phyloP scores from a whole-genome alignment of 805 yeast genomes.

The Saccharomyces eubayanus region DNA sequence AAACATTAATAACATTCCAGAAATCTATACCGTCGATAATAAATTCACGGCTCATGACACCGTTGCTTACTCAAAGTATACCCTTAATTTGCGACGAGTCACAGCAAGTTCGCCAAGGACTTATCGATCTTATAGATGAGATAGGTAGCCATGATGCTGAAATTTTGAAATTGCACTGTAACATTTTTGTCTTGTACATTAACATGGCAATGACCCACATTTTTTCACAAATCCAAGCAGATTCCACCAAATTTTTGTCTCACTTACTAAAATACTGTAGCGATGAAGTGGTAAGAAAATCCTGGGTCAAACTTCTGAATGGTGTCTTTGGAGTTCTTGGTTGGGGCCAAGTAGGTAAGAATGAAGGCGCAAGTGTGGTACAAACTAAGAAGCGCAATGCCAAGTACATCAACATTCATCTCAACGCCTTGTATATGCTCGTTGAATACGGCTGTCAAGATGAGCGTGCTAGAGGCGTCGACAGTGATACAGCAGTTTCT shows the following conservation, averaged over 20 bases:
- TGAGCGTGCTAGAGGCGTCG: not conserved
- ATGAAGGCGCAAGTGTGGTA: slow-evolving; percentile 13
- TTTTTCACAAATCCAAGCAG: slow-evolving; percentile 62
- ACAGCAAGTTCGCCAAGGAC: slow-evolving; percentile 51
- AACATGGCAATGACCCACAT: slow-evolving; percentile 94
- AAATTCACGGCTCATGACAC: slow-evolving; percentile 23
- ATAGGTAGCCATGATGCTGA: slow-evolving; percentile 45
- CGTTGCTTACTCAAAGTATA: slow-evolving; percentile 23
- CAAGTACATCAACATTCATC: slow-evolving; percentile 23
- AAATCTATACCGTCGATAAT: slow-evolving; percentile 42
- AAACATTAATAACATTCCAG: slow-evolving; percentile 49
- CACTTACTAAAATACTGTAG: slow-evolving; percentile 49
- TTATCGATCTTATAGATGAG: slow-evolving; percentile 40
- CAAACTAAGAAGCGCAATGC: slow-evolving; percentile 19
- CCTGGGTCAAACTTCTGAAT: slow-evolving; percentile 62
- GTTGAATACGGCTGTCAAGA: slow-evolving; percentile 35
- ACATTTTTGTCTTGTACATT: slow-evolving; percentile 59
- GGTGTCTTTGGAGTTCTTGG: slow-evolving; percentile 63
- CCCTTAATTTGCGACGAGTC: slow-evolving; percentile 48
- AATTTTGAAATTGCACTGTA: slow-evolving; percentile 51
- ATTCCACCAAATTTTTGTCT: slow-evolving; percentile 60
- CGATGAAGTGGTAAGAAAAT: slow-evolving; percentile 47
- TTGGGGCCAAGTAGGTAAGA: slow-evolving; percentile 44
- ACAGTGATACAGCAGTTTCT: not conserved
- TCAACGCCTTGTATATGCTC: slow-evolving; percentile 36